These are phyloP conservation scores for Austroboletus festivus DNA, from an alignment of 768 basidiomycete genomes.

Conservation along the genomic window DNA sequence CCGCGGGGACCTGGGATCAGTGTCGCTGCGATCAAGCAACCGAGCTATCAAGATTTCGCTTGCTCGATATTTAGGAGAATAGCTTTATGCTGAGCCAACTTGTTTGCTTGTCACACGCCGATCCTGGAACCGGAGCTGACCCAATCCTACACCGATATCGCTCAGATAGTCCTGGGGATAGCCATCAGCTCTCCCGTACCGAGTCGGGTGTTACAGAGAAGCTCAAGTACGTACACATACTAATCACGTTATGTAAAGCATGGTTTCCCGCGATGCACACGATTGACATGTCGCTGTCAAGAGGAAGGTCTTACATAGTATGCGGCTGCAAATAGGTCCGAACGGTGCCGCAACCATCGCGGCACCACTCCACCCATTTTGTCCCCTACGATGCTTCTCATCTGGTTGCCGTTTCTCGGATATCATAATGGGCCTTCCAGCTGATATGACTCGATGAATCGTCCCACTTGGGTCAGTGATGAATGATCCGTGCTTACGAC, in stretches of 20 bases:
- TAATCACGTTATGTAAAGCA: not conserved
- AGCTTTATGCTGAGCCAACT: not conserved
- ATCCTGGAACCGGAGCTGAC: not conserved
- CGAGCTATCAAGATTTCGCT: constrained; percentile 1
- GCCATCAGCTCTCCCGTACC: not conserved
- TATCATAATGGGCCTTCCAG: not conserved
- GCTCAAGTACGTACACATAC: no score
- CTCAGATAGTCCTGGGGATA: not conserved
- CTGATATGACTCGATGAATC: not conserved
- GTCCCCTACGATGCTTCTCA: no score
- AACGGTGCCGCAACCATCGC: constrained; percentile 13
- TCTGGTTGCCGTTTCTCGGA: constrained; percentile 5
- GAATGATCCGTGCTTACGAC: constrained; percentile 8
- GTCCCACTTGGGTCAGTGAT: no score
- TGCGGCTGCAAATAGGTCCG: not conserved
- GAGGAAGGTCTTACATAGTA: not conserved
- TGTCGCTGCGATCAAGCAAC: not conserved
- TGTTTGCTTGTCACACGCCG: not conserved
- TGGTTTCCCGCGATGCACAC: constrained; percentile 13
- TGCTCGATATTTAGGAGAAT: not conserved
- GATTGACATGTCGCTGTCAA: constrained; percentile 1
- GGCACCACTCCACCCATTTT: not conserved
- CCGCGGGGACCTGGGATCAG: constrained; percentile 16
- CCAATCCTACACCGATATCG: not conserved
- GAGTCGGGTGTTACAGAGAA: not conserved